Evolutionary conservation across 192 early-diverging fungal genomes (phyloP).

Genomic region (Coemansia asiatica): DNA sequence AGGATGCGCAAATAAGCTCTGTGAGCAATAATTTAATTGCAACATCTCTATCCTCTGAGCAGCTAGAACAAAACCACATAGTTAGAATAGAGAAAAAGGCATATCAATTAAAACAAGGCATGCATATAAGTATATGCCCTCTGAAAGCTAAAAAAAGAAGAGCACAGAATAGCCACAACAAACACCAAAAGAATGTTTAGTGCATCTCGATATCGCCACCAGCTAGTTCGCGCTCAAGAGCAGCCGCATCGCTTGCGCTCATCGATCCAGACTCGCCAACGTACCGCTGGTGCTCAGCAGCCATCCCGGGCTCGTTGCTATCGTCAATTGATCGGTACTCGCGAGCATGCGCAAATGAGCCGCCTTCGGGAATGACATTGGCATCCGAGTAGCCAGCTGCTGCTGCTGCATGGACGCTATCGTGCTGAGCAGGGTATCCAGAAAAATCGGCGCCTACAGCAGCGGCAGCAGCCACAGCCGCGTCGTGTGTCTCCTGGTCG

Average conservation of each 20-base stretch:
- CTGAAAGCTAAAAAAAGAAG: background rate
- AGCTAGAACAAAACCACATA: no score
- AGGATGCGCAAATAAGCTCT: no score
- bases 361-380: slow-evolving; percentile 16
- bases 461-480: slow-evolving; percentile 40
- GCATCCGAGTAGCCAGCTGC: slow-evolving; percentile 14
- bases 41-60: no score
- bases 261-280: slow-evolving; percentile 16
- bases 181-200: slow-evolving; percentile 8
- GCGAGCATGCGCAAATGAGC: slow-evolving; percentile 41
- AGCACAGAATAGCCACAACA: no score
- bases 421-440: slow-evolving; percentile 14
- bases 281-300: slow-evolving; percentile 37
- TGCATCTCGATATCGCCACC: slow-evolving; percentile 42
- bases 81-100: no score
- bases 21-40: no score
- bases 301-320: slow-evolving; percentile 44
- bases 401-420: background rate
- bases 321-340: slow-evolving; percentile 44
- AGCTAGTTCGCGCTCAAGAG: slow-evolving; percentile 48
- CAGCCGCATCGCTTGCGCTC: slow-evolving; percentile 27
- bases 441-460: slow-evolving; percentile 28
- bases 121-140: background rate
- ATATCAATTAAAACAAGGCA: background rate
- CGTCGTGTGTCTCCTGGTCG: slow-evolving; percentile 46